phyloP scores from a whole-genome alignment of 2,329 filamentous ascomycete species.

The Botrytis tulipae region DNA sequence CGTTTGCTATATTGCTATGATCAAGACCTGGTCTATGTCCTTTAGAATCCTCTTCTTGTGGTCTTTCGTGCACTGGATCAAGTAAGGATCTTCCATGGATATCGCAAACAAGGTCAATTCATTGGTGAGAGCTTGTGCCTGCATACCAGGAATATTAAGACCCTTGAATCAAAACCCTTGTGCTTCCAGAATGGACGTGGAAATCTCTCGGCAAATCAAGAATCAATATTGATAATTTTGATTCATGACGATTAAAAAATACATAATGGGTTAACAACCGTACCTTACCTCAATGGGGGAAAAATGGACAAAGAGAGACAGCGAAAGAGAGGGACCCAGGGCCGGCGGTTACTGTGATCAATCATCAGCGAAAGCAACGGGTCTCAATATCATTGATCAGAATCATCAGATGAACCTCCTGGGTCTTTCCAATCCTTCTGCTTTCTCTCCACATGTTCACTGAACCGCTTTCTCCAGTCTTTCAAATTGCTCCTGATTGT shows the following conservation, averaged over 20 bases:
- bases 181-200: conserved; percentile 15
- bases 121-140: conserved; percentile 3
- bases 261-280: conserved; percentile 12
- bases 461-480: neutral
- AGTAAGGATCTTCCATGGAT: conserved; percentile 19
- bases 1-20: conserved; percentile 13
- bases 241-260: conserved; percentile 4
- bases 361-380: conserved; percentile 10
- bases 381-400: conserved; percentile 14
- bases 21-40: conserved; percentile 2
- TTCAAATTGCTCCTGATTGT: neutral
- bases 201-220: conserved; percentile 18
- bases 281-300: neutral
- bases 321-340: neutral
- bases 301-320: neutral
- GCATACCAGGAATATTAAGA: neutral
- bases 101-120: conserved; percentile 11
- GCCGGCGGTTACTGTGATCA: conserved; percentile 10
- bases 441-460: conserved; percentile 19
- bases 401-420: conserved; percentile 7
- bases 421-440: neutral
- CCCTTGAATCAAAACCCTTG: conserved; percentile 14
- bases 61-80: neutral
- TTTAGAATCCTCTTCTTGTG: neutral
- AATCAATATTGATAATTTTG: conserved; percentile 19